Evolutionary conservation across 2,329 filamentous ascomycete genomes (phyloP).

Genomic region (Elsinoe batatas): DNA sequence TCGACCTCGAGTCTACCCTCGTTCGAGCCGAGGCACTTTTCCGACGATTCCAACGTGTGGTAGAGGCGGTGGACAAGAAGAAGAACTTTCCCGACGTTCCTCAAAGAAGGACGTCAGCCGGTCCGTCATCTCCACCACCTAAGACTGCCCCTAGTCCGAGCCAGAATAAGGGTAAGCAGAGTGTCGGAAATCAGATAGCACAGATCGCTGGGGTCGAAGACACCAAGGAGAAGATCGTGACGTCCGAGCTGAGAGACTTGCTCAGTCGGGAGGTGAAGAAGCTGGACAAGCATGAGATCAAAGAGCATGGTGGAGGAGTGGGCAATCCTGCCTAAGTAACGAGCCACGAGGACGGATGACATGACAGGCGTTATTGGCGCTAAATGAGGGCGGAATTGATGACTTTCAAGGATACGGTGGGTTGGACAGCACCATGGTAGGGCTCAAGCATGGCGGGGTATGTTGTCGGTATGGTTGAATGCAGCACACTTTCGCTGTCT

Average conservation of each 20-base stretch:
- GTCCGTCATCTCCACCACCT: conserved; percentile 10
- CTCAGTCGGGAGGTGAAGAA: conserved; percentile 51
- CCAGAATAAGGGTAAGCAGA: conserved; percentile 24
- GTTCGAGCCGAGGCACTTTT: conserved; percentile 84
- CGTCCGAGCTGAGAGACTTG: conserved; percentile 51
- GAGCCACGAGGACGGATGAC: neutral
- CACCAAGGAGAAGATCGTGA: conserved; percentile 45
- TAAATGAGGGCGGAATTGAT: too few relatives aligned
- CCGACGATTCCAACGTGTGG: conserved; percentile 73
- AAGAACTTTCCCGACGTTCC: conserved; percentile 60
- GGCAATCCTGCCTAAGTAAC: conserved; percentile 16
- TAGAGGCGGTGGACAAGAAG: conserved; percentile 89
- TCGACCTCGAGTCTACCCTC: conserved; percentile 79
- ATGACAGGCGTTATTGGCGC: too few relatives aligned
- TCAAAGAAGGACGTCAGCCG: conserved; percentile 2
- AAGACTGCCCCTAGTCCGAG: conserved; percentile 5
- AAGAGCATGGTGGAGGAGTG: conserved; percentile 36
- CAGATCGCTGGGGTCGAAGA: conserved; percentile 22
- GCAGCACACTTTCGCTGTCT: too few relatives aligned
- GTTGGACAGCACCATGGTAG: too few relatives aligned
- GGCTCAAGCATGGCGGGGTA: too few relatives aligned
- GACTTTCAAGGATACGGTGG: too few relatives aligned
- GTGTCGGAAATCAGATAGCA: conserved; percentile 23
- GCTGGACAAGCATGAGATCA: conserved; percentile 37
- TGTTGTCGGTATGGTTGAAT: too few relatives aligned